These are phyloP conservation scores for Platanus orientalis DNA, from an alignment of 164 flowering plant genomes.

Conservation along the genomic window DNA sequence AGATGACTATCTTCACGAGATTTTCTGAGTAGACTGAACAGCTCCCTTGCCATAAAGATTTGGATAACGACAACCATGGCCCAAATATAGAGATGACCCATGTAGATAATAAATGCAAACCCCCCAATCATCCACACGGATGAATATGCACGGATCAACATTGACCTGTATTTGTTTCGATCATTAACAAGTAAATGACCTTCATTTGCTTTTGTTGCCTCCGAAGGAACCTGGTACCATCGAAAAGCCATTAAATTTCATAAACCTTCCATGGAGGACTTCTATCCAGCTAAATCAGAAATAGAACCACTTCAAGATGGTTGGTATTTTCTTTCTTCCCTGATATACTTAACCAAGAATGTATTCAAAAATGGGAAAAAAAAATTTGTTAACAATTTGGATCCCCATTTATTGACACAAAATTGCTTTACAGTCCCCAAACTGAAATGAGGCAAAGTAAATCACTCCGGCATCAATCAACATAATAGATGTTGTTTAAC, in stretches of 20 bases:
- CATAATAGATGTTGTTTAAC: no score
- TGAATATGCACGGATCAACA: conserved; percentile 73
- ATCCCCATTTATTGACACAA: no score
- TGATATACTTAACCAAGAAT: no score
- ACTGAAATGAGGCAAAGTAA: no score
- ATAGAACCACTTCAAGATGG: no score
- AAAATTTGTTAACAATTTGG: no score
- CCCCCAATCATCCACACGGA: conserved; percentile 94
- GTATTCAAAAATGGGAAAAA: no score
- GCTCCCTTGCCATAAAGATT: conserved; percentile 87
- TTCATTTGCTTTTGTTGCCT: conserved; percentile 55
- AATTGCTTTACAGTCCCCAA: no score
- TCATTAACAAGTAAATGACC: conserved; percentile 69
- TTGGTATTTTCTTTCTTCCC: no score
- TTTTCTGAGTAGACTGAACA: conserved; percentile 75
- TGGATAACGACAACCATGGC: conserved; percentile 94
- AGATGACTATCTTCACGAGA: conserved; percentile 79
- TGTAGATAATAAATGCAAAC: conserved; percentile 66
- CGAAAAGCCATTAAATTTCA: conserved; percentile 2
- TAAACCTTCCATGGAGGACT: neutral
- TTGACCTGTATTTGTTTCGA: conserved; percentile 73
- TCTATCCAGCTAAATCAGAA: no score
- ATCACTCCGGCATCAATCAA: no score
- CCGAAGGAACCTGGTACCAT: conserved; percentile 45
- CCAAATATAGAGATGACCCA: conserved; percentile 96